Evolutionary conservation across 139 green algal species (phyloP).

Genomic region (Edaphochlamys debaryana): DNA sequence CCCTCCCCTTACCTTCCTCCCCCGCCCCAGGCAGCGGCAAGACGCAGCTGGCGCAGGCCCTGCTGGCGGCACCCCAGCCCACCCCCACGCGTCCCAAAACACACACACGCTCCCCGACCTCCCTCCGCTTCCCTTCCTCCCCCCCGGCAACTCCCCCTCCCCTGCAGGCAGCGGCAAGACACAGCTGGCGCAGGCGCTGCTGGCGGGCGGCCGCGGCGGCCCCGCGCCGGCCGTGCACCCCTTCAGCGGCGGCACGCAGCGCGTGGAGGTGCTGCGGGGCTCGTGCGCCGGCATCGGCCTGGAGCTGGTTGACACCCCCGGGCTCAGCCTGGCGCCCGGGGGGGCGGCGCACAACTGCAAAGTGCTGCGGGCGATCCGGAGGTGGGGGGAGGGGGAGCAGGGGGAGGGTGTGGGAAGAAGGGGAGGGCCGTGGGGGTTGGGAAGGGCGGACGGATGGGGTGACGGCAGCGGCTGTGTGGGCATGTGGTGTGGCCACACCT

Average conservation of each 20-base stretch:
- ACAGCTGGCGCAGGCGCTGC: constrained; percentile 62
- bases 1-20: no score
- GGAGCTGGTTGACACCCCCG: constrained; percentile 64
- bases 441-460: not conserved
- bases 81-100: no score
- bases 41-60: constrained; percentile 61
- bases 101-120: no score
- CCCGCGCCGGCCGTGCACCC: constrained; percentile 44
- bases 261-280: constrained; percentile 39
- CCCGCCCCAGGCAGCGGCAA: constrained; percentile 55
- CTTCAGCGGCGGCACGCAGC: constrained; percentile 53
- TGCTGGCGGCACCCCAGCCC: constrained; percentile 38
- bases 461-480: no score
- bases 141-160: no score
- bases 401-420: not conserved
- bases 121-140: no score
- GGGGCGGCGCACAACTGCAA: constrained; percentile 41
- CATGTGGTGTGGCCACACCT: not conserved
- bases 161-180: constrained; percentile 62
- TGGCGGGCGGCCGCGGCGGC: not conserved
- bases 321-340: constrained; percentile 48
- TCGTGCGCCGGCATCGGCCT: constrained; percentile 44
- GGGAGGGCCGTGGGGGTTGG: not conserved
- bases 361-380: constrained; percentile 55
- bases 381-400: not conserved